Base-by-base conservation (phyloP, 2,329 filamentous ascomycete genomes). In the Pezizomycotina sp. region DNA sequence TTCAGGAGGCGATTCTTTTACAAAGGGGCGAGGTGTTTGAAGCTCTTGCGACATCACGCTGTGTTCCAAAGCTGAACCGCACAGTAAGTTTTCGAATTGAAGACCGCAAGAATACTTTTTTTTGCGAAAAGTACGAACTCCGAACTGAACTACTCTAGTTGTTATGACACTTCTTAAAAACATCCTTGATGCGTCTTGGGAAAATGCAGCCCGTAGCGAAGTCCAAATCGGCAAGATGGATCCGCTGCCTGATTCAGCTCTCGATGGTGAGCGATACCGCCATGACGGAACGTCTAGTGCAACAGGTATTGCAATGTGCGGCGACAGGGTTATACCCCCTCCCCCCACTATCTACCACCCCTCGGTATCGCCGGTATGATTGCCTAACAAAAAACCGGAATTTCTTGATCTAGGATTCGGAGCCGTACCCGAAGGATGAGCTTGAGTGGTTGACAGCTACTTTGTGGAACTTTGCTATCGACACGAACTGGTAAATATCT, bases 391-490 rank as follows among this genome's bases (percentile, higher is more conserved):
- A 16, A 20, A 40, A 42, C 48, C 55, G 50, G 46, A 49, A 64
- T 59, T 56, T 51, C n/a, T 47, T 60, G 14, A 53, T 38, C 26
- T 7, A 23, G 27, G 7, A 23, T 36, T 20, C 28, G 26, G 30
- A 52, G 1, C 53, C 58, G 1, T 80, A 80, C 51, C 77, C 79
- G 0, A 49, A 59, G 0, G 64, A 68, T 3, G 80, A 89, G 51
- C 57, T 84, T 1, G 74, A 82, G 50, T 89, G 77, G 75, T 65
- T 89, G n/a, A 69, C 71, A 36, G 49, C 47, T n/a, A 47, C 46
- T 10, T 24, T 45, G 19, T 52, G 49, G 49, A 52, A 52, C 38
- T 39, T 44, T 14, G 47, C 46, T 13, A 41, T 52, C 26, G 49
- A 52, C 31, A 48, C 48, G 30, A 47, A 45, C 31, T 48, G 48